Percentiles rank a stretch among this genome's conserved stretches.
These are phyloP conservation scores for Terfezia claveryi DNA, from an alignment of 495 filamentous ascomycete species.

Conservation along the genomic window DNA sequence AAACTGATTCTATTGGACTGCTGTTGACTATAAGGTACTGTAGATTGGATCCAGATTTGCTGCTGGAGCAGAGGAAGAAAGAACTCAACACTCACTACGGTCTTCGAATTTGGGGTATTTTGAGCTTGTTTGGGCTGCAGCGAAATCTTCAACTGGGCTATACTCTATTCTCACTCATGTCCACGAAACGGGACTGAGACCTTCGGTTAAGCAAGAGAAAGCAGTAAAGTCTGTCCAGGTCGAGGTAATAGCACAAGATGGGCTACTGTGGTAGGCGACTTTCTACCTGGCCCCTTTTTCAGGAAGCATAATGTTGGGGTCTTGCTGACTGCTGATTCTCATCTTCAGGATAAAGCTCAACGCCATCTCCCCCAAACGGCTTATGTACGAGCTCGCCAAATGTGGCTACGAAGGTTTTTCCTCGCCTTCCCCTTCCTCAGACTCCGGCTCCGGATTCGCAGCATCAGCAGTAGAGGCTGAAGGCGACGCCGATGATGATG, in stretches of 20 bases:
- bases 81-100: conserved; percentile 11
- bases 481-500: conserved; percentile 19
- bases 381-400: conserved; percentile 41
- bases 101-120: conserved; percentile 14
- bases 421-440: background rate
- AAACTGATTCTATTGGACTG: too few species aligned
- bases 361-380: conserved; percentile 32
- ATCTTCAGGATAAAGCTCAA: conserved; percentile 35
- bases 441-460: conserved; percentile 11
- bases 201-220: conserved; percentile 3
- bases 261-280: conserved; percentile 12
- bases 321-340: background rate
- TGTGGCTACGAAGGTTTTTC: conserved; percentile 31
- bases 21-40: background rate
- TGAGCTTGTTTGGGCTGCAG: conserved; percentile 16
- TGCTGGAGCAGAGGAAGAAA: conserved; percentile 2
- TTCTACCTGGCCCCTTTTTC: background rate
- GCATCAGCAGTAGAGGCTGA: conserved; percentile 17
- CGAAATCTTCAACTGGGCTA: conserved; percentile 14
- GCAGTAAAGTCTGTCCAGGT: conserved; percentile 12
- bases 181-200: conserved; percentile 3
- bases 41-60: background rate
- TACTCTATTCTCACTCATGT: conserved; percentile 14
- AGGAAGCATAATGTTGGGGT: too few species aligned
- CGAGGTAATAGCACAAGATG: conserved; percentile 18